These are phyloP conservation scores for Amylostereum chailletii DNA, from an alignment of 1,284 basidiomycete genomes.

Conservation along the genomic window DNA sequence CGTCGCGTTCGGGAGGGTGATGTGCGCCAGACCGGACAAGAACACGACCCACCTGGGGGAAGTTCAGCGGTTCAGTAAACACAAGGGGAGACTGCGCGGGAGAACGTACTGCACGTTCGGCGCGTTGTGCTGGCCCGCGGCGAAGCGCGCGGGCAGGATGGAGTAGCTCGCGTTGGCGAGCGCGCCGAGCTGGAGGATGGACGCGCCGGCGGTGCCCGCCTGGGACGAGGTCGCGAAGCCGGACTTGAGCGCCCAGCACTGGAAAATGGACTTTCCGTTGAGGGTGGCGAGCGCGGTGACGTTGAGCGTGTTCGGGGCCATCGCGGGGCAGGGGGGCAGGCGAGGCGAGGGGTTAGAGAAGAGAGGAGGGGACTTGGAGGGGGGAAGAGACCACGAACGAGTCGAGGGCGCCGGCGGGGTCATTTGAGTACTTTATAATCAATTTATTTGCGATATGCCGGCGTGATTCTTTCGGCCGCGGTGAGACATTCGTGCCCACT, in stretches of 20 bases:
- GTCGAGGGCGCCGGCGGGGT: too few relatives aligned
- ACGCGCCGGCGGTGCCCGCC: constrained; percentile 16
- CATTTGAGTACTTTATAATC: too few relatives aligned
- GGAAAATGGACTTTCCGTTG: constrained; percentile 11
- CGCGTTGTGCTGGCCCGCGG: constrained; percentile 16
- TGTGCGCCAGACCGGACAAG: constrained; percentile 16
- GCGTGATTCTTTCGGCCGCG: too few relatives aligned
- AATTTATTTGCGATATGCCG: too few relatives aligned
- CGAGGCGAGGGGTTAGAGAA: neutral
- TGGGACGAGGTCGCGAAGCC: constrained; percentile 14
- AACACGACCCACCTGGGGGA: constrained; percentile 15
- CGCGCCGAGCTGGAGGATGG: constrained; percentile 14
- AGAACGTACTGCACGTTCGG: constrained; percentile 16
- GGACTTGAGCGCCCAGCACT: constrained; percentile 18
- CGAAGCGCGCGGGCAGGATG: constrained; percentile 15
- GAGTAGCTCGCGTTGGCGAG: constrained; percentile 18
- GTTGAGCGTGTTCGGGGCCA: constrained; percentile 11
- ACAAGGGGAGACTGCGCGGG: neutral
- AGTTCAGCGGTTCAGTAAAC: neutral
- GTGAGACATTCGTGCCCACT: too few relatives aligned
- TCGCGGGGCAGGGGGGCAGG: neutral
- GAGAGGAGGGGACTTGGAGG: neutral
- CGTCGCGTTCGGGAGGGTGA: constrained; percentile 14
- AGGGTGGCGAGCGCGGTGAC: constrained; percentile 13
- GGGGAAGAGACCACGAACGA: too few relatives aligned